Base-by-base conservation (phyloP, 352 stramenopile species). In the Phytophthora melonis region DNA sequence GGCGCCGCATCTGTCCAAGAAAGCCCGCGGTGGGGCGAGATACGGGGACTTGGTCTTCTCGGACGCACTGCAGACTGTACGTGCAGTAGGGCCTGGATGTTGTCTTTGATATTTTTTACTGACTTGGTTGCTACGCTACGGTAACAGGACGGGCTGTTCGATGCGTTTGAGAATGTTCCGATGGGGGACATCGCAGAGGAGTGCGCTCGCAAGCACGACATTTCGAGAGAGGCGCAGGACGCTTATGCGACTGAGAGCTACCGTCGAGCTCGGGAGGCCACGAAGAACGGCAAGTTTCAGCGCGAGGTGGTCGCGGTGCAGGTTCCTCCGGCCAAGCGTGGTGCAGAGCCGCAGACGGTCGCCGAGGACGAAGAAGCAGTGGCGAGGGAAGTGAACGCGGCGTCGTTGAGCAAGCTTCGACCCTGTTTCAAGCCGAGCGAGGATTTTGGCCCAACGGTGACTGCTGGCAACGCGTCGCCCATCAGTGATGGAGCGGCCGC, bases 401-500 rank as follows among this genome's bases (percentile, higher is more conserved):
- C 92, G 30, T 97, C 98, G 62, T 74, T 99, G 19, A 69, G 76
- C 39, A 93, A 86, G 43, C 66, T 99, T 16, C 87, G 87, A 55
- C 85, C 97, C 32, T 98, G 92, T 43, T 99, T 99, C 80, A 85
- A 95, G 72, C 79, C 81, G 1, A 75, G 54, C 23, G 79, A 66
- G 52, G 77, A 85, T 56, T 87, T 86, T 56, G 88, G 90, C 45
- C 95, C 94, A 30, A 99, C 90, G 0, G 92, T 99, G 53, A 99
- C 97, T 13, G 91, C 97, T 1, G 97, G 91, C 6, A 99, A 99
- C 80, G 94, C 98, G 11, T 98, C 91, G 7, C 90, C 92, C 0
- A 91, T 99, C 47, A 99, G 98, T 77, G 98, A 99, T 72, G 98
- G 97, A 49, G 98, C 97, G 9, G 89, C 96, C 13, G 94, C 97